Base-by-base conservation (phyloP, 257 asterid species). In the Solanum sitiens region DNA sequence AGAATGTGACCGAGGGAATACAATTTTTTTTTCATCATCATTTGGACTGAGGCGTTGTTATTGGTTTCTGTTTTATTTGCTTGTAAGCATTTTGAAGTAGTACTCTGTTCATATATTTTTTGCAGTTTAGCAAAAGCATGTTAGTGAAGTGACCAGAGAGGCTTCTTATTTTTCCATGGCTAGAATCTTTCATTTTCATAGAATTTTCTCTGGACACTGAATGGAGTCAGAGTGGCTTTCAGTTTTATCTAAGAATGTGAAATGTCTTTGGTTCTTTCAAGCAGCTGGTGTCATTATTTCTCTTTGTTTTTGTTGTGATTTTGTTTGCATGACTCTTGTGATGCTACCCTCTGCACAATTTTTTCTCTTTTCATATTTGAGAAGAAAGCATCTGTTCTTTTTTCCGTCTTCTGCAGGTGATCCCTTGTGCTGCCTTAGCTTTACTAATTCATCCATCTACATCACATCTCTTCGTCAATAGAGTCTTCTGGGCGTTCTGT, bases 341-440 rank as follows among this genome's bases (percentile, higher is more conserved):
- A 45, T 30, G 30, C 27, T 35, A 83, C 20, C 35, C 35, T 61
- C 83, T n/a, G 11, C 20, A n/a, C 35, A 47, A 39, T 32, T 33
- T 70, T 47, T 37, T 56, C 8, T 61, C 42, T 9, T 39, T 68
- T 18, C 35, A 9, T 37, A n/a, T 50, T 44, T 87, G 84, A 13
- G 63, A 30, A 86, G 40, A 76, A 80, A 15, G 18, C 67, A 47
- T 30, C 76, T 32, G 61, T 44, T 87, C 77, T 32, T 18, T 83
- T 83, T 73, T 44, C 37, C 20, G 11, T 53, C 77, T 27, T 86
- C 27, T 91, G 89, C 92, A 92, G 94, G 90, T 82, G 61, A 70
- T 89, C 88, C 94, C 94, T 74, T 92, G 94, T 89, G 92, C 90
- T 37, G 88, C 86, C 59, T 90, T 92, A 86, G 94, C 93, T 84